Evolutionary conservation across 176 grass and related monocot species (phyloP).

Genomic region (Saccharum spontaneum): DNA sequence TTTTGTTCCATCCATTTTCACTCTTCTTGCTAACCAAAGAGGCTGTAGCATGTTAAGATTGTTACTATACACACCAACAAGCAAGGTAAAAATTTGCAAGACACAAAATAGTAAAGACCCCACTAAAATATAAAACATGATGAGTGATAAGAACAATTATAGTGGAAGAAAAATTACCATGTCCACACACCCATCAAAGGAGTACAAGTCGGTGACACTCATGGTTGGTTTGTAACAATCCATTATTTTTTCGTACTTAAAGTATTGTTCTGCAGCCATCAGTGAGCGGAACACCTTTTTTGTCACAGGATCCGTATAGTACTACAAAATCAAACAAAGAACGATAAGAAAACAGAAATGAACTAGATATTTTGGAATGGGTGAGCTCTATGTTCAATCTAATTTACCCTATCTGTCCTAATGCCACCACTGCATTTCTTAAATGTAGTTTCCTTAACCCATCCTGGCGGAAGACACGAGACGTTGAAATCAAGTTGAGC

Average conservation of each 20-base stretch:
- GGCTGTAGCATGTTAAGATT: background rate
- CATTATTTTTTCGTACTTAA: background rate
- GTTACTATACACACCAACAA: background rate
- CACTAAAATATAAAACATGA: background rate
- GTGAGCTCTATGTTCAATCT: background rate
- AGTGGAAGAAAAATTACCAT: background rate
- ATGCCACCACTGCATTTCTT: background rate
- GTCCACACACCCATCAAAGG: background rate
- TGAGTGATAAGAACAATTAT: background rate
- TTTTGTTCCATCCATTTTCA: background rate
- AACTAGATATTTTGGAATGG: background rate
- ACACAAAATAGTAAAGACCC: background rate
- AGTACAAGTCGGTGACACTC: background rate
- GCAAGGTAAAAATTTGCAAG: background rate
- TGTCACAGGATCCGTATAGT: background rate
- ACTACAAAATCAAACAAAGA: background rate
- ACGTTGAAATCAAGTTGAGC: background rate
- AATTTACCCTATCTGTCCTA: background rate
- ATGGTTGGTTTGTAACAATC: background rate
- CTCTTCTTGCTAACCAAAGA: background rate
- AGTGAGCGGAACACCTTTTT: background rate
- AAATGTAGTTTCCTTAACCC: conserved; percentile 11
- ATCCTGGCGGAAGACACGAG: background rate
- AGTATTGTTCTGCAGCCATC: background rate
- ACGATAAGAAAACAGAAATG: background rate